These are phyloP conservation scores for Alternaria alternata DNA, from an alignment of 2,329 filamentous ascomycete genomes.

Conservation along the genomic window DNA sequence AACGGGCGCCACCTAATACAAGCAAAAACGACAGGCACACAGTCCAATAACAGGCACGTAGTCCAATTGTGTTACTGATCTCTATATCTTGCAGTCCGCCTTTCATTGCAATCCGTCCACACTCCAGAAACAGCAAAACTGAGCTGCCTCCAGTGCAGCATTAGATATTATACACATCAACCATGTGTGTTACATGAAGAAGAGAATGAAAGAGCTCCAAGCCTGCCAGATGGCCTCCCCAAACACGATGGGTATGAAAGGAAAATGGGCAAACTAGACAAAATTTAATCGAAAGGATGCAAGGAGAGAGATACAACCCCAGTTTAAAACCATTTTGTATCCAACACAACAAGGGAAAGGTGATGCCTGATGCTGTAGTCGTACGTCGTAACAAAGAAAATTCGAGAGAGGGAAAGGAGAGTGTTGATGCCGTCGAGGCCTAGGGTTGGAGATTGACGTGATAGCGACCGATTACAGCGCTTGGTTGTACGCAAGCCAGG, in stretches of 20 bases:
- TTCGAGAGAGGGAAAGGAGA: conserved; percentile 14
- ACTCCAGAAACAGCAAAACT: conserved; percentile 5
- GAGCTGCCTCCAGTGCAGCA: conserved; percentile 29
- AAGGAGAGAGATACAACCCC: conserved; percentile 12
- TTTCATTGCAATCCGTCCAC: conserved; percentile 6
- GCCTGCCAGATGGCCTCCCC: conserved; percentile 15
- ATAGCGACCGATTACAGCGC: conserved; percentile 16
- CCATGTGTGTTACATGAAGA: conserved; percentile 11
- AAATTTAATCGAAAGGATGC: conserved; percentile 4
- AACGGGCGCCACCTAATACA: neutral
- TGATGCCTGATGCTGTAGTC: conserved; percentile 18
- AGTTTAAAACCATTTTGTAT: conserved; percentile 15
- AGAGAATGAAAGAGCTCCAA: conserved; percentile 10
- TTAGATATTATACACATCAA: conserved; percentile 41
- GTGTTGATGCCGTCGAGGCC: conserved; percentile 6
- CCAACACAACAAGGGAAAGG: conserved; percentile 18
- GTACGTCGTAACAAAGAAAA: conserved; percentile 19
- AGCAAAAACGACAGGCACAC: neutral
- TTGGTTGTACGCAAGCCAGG: conserved; percentile 47
- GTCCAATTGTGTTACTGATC: conserved; percentile 1
- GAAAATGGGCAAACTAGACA: conserved; percentile 5
- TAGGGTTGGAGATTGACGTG: neutral
- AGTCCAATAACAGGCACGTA: neutral
- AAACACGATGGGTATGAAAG: conserved; percentile 22
- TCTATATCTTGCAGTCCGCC: conserved; percentile 10